These are phyloP conservation scores for Trichoderma sp. DNA, from an alignment of 2,329 filamentous ascomycete genomes.

Conservation along the genomic window DNA sequence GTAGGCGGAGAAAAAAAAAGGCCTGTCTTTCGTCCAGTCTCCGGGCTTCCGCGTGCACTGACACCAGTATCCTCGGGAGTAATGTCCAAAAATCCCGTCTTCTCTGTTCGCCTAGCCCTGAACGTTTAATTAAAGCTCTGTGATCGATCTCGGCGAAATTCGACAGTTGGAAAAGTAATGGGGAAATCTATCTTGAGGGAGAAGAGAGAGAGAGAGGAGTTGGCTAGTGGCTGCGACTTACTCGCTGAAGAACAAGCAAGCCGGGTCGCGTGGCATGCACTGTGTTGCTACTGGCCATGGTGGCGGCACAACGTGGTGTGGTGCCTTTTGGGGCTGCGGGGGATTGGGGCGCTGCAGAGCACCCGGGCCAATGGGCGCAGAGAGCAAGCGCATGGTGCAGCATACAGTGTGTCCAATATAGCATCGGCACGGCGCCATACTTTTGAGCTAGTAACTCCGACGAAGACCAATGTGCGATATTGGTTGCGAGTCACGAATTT, in stretches of 20 bases:
- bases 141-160: neutral
- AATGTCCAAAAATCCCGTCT: neutral
- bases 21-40: neutral
- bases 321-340: neutral
- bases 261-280: neutral
- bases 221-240: neutral
- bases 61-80: neutral
- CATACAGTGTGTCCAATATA: neutral
- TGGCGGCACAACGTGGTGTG: neutral
- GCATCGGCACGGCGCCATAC: neutral
- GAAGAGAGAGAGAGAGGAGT: neutral
- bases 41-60: slow-evolving; percentile 13
- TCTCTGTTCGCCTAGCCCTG: neutral
- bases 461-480: neutral
- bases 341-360: neutral
- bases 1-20: neutral
- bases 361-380: neutral
- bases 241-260: neutral
- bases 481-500: neutral
- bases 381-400: neutral
- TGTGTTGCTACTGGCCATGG: neutral
- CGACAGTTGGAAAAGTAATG: neutral
- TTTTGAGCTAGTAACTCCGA: neutral
- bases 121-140: neutral
- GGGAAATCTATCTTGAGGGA: neutral